These are phyloP conservation scores for Tolypocladium cylindrosporum DNA, from an alignment of 2,329 filamentous ascomycete species.

Conservation along the genomic window DNA sequence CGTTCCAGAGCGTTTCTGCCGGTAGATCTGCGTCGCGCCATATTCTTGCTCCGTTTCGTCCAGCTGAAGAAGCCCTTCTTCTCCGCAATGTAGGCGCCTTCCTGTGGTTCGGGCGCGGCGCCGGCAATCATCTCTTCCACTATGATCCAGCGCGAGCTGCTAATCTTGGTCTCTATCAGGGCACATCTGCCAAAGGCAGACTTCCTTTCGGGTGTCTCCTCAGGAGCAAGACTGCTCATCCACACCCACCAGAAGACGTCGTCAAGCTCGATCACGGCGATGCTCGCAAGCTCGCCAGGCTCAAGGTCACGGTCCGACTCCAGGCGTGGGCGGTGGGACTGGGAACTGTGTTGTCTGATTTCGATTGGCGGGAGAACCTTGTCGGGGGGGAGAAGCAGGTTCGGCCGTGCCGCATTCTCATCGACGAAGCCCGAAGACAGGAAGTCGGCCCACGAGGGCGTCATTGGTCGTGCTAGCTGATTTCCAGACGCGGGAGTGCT, in stretches of 20 bases:
- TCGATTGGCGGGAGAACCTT: slow-evolving; percentile 83
- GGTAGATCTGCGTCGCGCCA: slow-evolving; percentile 60
- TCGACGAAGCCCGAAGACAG: slow-evolving; percentile 88
- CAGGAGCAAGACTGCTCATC: slow-evolving; percentile 90
- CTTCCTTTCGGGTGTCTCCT: slow-evolving; percentile 79
- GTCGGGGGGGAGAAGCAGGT: slow-evolving; percentile 78
- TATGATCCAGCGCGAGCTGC: slow-evolving; percentile 77
- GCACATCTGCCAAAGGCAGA: slow-evolving; percentile 91
- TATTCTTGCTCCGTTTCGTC: slow-evolving; percentile 55
- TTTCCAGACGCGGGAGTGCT: slow-evolving; percentile 59
- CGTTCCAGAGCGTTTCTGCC: slow-evolving; percentile 48
- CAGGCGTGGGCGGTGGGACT: slow-evolving; percentile 68
- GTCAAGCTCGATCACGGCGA: slow-evolving; percentile 75
- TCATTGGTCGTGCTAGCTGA: slow-evolving; percentile 72
- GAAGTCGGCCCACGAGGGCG: slow-evolving; percentile 97
- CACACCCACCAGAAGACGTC: slow-evolving; percentile 99
- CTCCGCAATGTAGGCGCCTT: slow-evolving; percentile 83
- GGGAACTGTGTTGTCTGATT: slow-evolving; percentile 69
- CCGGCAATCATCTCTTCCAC: slow-evolving; percentile 96
- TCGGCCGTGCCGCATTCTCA: slow-evolving; percentile 52
- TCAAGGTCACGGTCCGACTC: slow-evolving; percentile 62
- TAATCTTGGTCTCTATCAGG: slow-evolving; percentile 78
- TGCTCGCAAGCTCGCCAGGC: slow-evolving; percentile 89
- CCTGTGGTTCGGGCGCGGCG: slow-evolving; percentile 73
- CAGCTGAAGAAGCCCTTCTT: slow-evolving; percentile 94